Base-by-base conservation (phyloP, 2,329 filamentous ascomycete genomes). In the Drechslerella stenobrocha region DNA sequence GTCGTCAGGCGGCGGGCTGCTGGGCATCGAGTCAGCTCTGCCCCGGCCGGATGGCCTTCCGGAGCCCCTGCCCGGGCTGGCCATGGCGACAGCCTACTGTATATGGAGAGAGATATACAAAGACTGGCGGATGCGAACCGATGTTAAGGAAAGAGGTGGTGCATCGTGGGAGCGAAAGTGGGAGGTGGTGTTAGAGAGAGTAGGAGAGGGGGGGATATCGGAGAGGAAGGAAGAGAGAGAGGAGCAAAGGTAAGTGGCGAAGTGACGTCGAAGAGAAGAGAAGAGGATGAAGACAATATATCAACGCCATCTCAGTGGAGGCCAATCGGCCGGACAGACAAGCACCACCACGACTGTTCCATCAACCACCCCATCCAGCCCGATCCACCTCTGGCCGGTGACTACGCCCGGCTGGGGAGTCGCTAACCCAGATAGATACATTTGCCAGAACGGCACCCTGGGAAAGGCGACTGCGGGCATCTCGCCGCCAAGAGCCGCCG, bases 31-130 rank as follows among this genome's bases (percentile, higher is more conserved):
- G 30, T 13, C 35, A 4, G 37, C 23, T 11, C 51, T 28, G 28
- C 22, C 3, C 34, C 58, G 58, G 18, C 58, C 52, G 20, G 53
- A 13, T 18, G 23, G n/a, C 46, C 8, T 44, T 52, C 60, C 26
- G 60, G 55, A 2, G 11, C 52, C 52, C 32, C 60, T 52, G 26
- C 56, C 48, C 30, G 51, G 18, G 35, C 35, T 64, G n/a, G 60
- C 37, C 60, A 65, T 65, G 22, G n/a, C 23, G 48, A 18, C 24
- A 7, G 44, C 7, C 8, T 42, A 28, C 22, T 15, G 23, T 15
- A 22, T 48, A 23, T 5, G 24, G 13, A 20, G 9, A 3, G 2
- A 15, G 30, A 50, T 32, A 1, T 28, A 37, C 2, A 18, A 13
- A 20, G 45, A 48, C 2, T 11, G 20, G n/a, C n/a, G n/a, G n/a